A percentile compares a stretch with the other conserved stretches of the same genome.
phyloP scores from a whole-genome alignment of 2,329 filamentous ascomycete genomes.

The Capronia americana region DNA sequence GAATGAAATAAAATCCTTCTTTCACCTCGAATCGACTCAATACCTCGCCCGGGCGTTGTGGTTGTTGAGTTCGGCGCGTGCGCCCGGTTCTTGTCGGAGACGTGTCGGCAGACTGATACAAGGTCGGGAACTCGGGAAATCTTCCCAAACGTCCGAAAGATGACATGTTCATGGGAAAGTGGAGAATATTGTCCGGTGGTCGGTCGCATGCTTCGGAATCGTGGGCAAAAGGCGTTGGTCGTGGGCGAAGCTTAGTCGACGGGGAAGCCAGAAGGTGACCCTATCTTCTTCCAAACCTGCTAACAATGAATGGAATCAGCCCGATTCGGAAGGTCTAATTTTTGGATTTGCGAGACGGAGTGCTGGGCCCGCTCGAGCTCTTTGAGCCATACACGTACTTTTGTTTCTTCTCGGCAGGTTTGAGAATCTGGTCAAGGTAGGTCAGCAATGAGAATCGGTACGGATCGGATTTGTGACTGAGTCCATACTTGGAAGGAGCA shows the following conservation, averaged over 20 bases:
- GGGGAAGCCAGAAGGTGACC: slow-evolving; percentile 35
- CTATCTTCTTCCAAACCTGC: slow-evolving; percentile 96
- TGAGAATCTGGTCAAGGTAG: slow-evolving; percentile 74
- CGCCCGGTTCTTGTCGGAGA: slow-evolving; percentile 4
- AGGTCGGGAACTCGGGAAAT: slow-evolving; percentile 22
- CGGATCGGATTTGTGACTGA: slow-evolving; percentile 32
- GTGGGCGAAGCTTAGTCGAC: slow-evolving; percentile 26
- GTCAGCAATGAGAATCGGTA: slow-evolving; percentile 21
- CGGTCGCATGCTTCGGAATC: slow-evolving; percentile 23
- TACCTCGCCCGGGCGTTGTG: neutral
- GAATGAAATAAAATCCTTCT: slow-evolving; percentile 19
- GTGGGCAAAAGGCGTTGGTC: slow-evolving; percentile 23
- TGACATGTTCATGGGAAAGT: slow-evolving; percentile 23
- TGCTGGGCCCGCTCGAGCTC: slow-evolving; percentile 72
- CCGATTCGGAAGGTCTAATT: slow-evolving; percentile 58
- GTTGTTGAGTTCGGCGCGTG: slow-evolving; percentile 17
- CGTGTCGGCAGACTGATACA: slow-evolving; percentile 29
- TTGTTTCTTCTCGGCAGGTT: slow-evolving; percentile 99
- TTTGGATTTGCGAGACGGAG: slow-evolving; percentile 74
- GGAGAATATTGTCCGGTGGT: slow-evolving; percentile 20
- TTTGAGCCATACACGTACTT: slow-evolving; percentile 89
- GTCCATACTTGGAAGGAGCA: slow-evolving; percentile 93
- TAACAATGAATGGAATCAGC: slow-evolving; percentile 71
- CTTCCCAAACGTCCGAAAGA: slow-evolving; percentile 23
- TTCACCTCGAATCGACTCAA: slow-evolving; percentile 24